phyloP scores from a whole-genome alignment of 306 rosid species.

The Cucumis cinereus region DNA sequence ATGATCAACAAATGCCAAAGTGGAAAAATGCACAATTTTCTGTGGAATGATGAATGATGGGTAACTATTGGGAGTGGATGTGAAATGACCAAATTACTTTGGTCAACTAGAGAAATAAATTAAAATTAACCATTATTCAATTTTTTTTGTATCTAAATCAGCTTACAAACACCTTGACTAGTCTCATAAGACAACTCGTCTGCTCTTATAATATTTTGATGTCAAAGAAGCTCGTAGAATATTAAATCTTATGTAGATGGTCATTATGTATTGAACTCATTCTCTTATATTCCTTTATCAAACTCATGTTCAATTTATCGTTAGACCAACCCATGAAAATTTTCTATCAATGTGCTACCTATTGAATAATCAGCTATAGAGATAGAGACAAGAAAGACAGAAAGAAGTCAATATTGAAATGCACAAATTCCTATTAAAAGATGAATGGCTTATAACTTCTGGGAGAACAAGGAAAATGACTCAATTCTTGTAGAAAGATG shows the following conservation, averaged over 20 bases:
- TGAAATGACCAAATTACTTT: background rate
- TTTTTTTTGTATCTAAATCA: no score
- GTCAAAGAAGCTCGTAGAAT: no score
- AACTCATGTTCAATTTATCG: no score
- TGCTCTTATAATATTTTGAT: no score
- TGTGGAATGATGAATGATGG: background rate
- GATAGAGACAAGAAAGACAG: background rate
- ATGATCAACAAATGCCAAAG: background rate
- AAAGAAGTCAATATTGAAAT: background rate
- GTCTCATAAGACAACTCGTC: no score
- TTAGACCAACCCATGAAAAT: no score
- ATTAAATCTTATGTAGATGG: no score
- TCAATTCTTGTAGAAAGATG: background rate
- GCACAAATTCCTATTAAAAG: background rate
- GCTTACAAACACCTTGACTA: no score
- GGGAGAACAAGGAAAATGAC: background rate
- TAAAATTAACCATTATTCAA: no score
- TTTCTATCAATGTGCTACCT: no score
- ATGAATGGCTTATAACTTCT: background rate
- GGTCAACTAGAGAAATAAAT: background rate
- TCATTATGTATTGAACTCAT: no score
- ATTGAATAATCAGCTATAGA: background rate
- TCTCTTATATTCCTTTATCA: no score
- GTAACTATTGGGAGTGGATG: background rate
- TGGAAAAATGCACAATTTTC: background rate